Evolutionary conservation across 257 asterid species (phyloP).

Genomic region (Rubia yunnanensis): DNA sequence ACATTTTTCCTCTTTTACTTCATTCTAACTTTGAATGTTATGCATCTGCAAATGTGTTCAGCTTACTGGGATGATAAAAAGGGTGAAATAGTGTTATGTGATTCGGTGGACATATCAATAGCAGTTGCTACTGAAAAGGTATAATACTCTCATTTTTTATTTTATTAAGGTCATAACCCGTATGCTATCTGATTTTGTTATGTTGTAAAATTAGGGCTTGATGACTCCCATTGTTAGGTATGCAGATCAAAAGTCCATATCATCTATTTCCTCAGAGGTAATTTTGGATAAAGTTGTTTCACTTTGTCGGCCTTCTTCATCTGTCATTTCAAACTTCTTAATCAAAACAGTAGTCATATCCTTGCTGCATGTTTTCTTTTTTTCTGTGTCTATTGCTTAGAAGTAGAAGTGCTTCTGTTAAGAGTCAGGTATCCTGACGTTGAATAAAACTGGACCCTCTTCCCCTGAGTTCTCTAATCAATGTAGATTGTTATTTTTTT

Average conservation of each 20-base stretch:
- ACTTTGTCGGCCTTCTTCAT: conserved; percentile 2
- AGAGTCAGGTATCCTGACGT: neutral
- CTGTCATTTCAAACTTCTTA: neutral
- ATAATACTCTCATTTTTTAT: conserved; percentile 14
- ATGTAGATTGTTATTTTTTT: neutral
- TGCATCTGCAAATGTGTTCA: conserved; percentile 21
- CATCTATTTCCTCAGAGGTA: conserved; percentile 94
- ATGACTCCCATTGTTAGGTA: conserved; percentile 94
- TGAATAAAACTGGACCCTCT: neutral
- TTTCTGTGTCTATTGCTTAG: neutral
- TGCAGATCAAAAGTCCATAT: conserved; percentile 93
- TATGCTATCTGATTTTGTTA: conserved; percentile 17
- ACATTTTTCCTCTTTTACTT: neutral
- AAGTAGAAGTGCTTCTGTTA: neutral
- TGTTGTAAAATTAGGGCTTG: conserved; percentile 54
- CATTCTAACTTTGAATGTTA: conserved; percentile 6
- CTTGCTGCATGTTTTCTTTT: neutral
- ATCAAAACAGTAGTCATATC: neutral
- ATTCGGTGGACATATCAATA: conserved; percentile 90
- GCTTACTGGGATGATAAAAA: conserved; percentile 83
- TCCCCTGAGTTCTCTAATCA: neutral
- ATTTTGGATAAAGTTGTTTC: conserved; percentile 8
- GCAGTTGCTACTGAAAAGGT: conserved; percentile 99
- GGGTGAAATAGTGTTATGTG: conserved; percentile 61
- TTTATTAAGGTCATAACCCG: neutral